Base-by-base conservation (phyloP, 805 yeast genomes). In the Komagataella pastoris region DNA sequence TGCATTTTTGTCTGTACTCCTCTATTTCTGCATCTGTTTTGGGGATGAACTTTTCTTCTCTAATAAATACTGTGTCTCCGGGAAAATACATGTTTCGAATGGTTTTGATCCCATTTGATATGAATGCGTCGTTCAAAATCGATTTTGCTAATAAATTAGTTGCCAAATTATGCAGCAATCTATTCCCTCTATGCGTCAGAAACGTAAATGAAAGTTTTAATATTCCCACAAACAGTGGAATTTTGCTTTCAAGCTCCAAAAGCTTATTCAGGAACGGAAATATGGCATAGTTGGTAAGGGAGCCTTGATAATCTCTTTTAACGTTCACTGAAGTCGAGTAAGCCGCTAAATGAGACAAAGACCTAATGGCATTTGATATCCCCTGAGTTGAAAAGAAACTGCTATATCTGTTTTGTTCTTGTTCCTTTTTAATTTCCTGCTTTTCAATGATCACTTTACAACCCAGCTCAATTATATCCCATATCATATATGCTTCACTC, bases 401-500 rank as follows among this genome's bases (percentile, higher is more conserved):
- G 40, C 44, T 30, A 21, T 21, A 21, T 21, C 23, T 21, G 23
- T 44, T 52, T 17, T 30, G 40, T 4, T 6, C 12, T 24, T 17
- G 17, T 40, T 46, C 18, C n/a, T 40, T 30, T 5, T 46, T 43
- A 24, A 10, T 43, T 36, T 24, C 46, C 10, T 47, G 44, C n/a
- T 17, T n/a, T 12, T 53, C 53, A 17, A 43, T 44, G 14, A 47
- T 23, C 2, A 55, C 47, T 46, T 23, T 30, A 21, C 49, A 36
- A 48, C 24, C 62, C 64, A 23, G 47, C 18, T 52, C 54, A 5
- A 73, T 56, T 3, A 77, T 60, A 30, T 72, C 76, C 68, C 79
- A 74, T 1, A 78, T 55, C 60, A 74, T 70, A 63, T 75, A 78
- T n/a, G 77, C 77, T 52, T 77, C 79, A 7, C 73, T 64, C 14